Evolutionary conservation across 768 basidiomycete species (phyloP), one percentile per base, ranked within the genome.

Genomic region (Leccinum pellstonianum): DNA sequence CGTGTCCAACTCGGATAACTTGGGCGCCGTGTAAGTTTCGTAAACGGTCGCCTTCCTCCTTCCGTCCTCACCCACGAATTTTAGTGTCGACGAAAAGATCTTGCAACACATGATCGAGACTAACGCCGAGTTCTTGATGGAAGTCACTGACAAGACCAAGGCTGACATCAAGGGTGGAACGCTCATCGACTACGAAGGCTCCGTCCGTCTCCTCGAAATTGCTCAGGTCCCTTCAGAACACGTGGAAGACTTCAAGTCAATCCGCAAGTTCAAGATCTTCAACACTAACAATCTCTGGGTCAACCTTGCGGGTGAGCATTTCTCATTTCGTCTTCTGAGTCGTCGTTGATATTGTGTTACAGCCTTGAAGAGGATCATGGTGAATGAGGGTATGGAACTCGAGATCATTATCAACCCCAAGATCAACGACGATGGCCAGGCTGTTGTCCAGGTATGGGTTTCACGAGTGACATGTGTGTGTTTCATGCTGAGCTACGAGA

Each of bases 101-200:
- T 69, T 86, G 59, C 77, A 80, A 61, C 84, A 86, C 76, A 88
- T 90, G 83, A 80, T 86, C 50, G 81, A 86, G 64, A 76, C 74
- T 31, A 77, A 84, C 59, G 80, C 85, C 54, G 87, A 88, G 72
- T 88, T 87, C 76, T 69, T 88, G 65, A 87, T 86, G 86, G 86
- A 89, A 68, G 85, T 90, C 61, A 90, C 88, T 10, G 88, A 90
- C 81, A 90, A 90, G 80, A 90, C 88, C 66, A 90, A 90, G 77
- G 87, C 88, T 31, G 88, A 89, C 66, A 84, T 89, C 75, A 89
- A 89, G 76, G 83, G 83, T 77, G 85, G 86, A 73, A 86, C 85
- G 14, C 80, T 86, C 65, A 85, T 87, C 68, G 83, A 87, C 66
- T 86, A 87, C 64, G 83, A 89, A 19, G 88, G 88, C 56, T 76